Evolutionary conservation across 192 early-diverging fungal genomes (phyloP), one percentile per base, ranked within the genome.

Genomic region (Backusella circina): DNA sequence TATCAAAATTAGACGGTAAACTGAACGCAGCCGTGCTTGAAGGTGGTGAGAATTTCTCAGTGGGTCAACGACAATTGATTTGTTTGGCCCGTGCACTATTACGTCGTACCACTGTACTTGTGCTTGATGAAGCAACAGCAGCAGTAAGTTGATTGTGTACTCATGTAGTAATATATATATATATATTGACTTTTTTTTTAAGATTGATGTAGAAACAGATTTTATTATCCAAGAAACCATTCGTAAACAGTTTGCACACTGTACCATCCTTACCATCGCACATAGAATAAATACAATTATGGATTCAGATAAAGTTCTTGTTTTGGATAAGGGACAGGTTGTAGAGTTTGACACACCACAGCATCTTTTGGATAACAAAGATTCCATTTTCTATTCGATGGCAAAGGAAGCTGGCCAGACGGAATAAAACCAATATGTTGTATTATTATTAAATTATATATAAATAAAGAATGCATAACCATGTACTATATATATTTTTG

Each of bases 41-140:
- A 64, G 86, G 89, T 32, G 95, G 95, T 16, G 81, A 86, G 31
- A 95, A 95, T 83, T 93, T 95, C 77, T 94, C 91, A 21, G 84
- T 90, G 37, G 93, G 92, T 31, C 93, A 95, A 75, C 75, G 89
- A 28, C 93, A 90, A 76, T 31, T 79, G 23, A 80, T 89, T 50
- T 86, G 85, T 54, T 68, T 89, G 35, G 88, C 88, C 10, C 85
- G 91, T 44, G 92, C 92, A 0, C 76, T 94, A 26, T 82, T 94
- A 3, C 85, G 94, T 18, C 85, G 90, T 61, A 86, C 91, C 65
- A 85, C 88, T 51, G 81, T 96, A 21, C 77, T 97, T 71, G 86
- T 95, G 0, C 76, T 96, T 65, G 96, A 97, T 80, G 95, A 97
- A 71, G 94, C 95, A 2, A 95, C 92, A 0, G 93, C 94, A 9